Base-by-base conservation (phyloP, 164 flowering plant species). In the Magnolia officinalis region DNA sequence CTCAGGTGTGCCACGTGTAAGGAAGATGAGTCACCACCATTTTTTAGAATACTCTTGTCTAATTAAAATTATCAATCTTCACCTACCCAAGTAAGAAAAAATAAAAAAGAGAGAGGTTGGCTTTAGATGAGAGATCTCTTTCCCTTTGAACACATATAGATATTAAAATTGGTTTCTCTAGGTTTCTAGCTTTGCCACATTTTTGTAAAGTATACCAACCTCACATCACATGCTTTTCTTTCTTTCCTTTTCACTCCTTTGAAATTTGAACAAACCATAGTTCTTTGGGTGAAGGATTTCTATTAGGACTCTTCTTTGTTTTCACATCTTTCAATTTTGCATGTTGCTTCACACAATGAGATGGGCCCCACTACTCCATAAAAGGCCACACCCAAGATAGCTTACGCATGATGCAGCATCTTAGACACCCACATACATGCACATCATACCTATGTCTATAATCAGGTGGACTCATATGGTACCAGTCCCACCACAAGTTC, bases 141-240 rank as follows among this genome's bases (percentile, higher is more conserved):
- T 50, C 63, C 68, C 70, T 78, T 52, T n/a, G 75, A n/a, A 67
- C 61, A 50, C 19, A 64, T n/a, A 65, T n/a, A 58, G 58, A 20
- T 21, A 64, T 76, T 76, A 67, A 67, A 75, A 72, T 75, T 72
- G 71, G 63, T 72, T 50, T 75, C 77, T 73, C 70, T 51, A 21
- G 26, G 76, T 69, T 77, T 71, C 51, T 61, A 74, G 71, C 76
- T 55, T 64, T 21, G 20, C 49, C 13, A 58, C 31, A 23, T 23
- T 55, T 74, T 71, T 69, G 31, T 74, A 55, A 52, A 76, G 76
- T 72, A 68, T 77, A 77, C 66, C 74, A 65, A 58, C 75, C 65
- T 51, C 79, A 51, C 71, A 77, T 74, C 78, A 78, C 83, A 72
- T 72, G 78, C 51, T 1, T 26, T 26, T 49, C 50, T 59, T 51